Evolutionary conservation across 169 alveolate genomes (phyloP), one percentile per base, ranked within the genome.

Genomic region (Plasmodium malariae): DNA sequence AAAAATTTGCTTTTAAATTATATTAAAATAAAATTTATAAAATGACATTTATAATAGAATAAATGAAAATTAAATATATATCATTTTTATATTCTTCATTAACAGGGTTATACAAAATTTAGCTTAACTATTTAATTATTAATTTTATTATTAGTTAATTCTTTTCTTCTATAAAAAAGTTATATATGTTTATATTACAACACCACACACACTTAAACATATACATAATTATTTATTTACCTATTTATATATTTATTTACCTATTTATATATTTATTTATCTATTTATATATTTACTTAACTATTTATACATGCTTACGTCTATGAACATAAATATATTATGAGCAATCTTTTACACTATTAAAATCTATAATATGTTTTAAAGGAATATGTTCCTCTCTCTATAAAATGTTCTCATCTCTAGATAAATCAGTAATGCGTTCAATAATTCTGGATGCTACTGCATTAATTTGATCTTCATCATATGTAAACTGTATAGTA

Each of bases 361-460:
- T n/a, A n/a, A n/a, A n/a, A n/a, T n/a, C n/a, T n/a, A n/a, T n/a
- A n/a, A n/a, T n/a, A n/a, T n/a, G n/a, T n/a, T n/a, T n/a, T n/a
- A n/a, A n/a, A n/a, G n/a, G n/a, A n/a, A n/a, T n/a, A n/a, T n/a
- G n/a, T n/a, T n/a, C n/a, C n/a, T 69, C n/a, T 69, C 21, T 40
- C 59, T 69, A 69, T 24, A 69, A 26, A 37, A 69, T 69, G 30
- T 69, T 45, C 21, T 69, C 80, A 19, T 69, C 80, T 54, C 32
- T 69, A 69, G 14, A 69, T 69, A 69, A 36, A 32, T 69, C 80
- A 28, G 21, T 43, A 69, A 69, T 34, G 9, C 80, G 80, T 43
- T 32, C 80, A 69, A 69, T 45, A 37, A 69, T 69, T 69, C 80
- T 69, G 59, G 45, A 21, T 3, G 80, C 9, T 51, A 69, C 21